Evolutionary conservation across 1,284 basidiomycete genomes (phyloP), one percentile per base, ranked within the genome.

Genomic region (Austroboletus olivaceoglutinosus): DNA sequence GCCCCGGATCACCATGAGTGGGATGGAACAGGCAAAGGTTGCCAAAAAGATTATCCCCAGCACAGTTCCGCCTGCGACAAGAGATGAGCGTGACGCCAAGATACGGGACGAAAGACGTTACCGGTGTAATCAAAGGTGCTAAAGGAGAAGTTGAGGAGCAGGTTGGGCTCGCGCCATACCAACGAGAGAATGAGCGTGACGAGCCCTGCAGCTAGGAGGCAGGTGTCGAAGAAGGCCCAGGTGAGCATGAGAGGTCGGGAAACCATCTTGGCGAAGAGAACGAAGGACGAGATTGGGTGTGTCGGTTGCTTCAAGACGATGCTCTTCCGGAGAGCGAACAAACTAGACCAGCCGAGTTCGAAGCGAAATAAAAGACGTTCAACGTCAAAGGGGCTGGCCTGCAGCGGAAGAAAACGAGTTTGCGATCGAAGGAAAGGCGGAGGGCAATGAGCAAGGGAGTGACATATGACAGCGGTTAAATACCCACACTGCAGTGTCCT

Each of bases 61-160:
- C n/a, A 80, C 67, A 48, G 83, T 75, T 16, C 87, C 91, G 55
- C 81, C 91, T 92, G 43, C 4, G 54, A 25, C 48, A 40, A 41
- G 38, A n/a, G 8, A 48, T 53, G 21, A 40, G 44, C 10, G 2
- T 6, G 16, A 16, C 13, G n/a, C 30, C 27, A n/a, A 27, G 5
- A 23, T 10, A 13, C 15, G 13, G 22, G 33, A 47, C 23, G 30
- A 48, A n/a, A 53, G 22, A 22, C 12, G 77, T 65, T 64, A 89
- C 91, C 76, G 29, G 76, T 80, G 31, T 91, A 71, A 57, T 89
- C 78, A 45, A 73, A 62, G 11, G 69, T 60, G 49, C 73, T 77
- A 45, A 92, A 69, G 22, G 86, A 78, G 70, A 92, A 74, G 65
- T 89, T 88, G 65, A 86, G 74, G 54, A 91, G 68, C 33, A 86